phyloP scores from a whole-genome alignment of 2,329 filamentous ascomycete genomes.

The Fusarium acutatum region DNA sequence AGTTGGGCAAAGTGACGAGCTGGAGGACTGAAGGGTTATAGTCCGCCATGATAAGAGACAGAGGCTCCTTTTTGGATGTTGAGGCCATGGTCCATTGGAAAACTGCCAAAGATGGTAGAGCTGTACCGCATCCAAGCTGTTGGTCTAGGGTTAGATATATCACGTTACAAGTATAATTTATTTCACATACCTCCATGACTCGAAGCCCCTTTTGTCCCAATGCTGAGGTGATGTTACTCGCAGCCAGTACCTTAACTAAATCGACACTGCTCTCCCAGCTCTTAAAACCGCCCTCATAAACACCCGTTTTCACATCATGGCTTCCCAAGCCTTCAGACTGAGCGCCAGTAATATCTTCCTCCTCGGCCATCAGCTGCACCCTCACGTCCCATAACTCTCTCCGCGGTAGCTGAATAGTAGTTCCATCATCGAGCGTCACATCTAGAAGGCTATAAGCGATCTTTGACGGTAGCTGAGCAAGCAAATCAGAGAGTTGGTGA shows the following conservation, averaged over 20 bases:
- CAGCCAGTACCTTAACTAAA: constrained; percentile 72
- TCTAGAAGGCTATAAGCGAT: constrained; percentile 72
- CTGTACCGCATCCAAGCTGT: constrained; percentile 81
- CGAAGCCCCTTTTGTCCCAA: constrained; percentile 49
- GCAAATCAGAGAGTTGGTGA: constrained; percentile 60
- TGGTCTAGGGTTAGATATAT: constrained; percentile 23
- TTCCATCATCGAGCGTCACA: constrained; percentile 65
- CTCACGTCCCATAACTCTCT: constrained; percentile 84
- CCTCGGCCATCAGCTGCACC: constrained; percentile 81
- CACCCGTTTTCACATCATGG: constrained; percentile 80
- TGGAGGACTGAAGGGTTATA: constrained; percentile 83
- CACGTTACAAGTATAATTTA: background rate
- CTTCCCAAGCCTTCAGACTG: constrained; percentile 63
- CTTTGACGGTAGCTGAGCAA: constrained; percentile 74
- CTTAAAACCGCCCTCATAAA: constrained; percentile 90
- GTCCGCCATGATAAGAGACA: constrained; percentile 76
- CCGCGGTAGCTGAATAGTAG: constrained; percentile 67
- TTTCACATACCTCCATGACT: constrained; percentile 62
- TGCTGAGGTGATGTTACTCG: constrained; percentile 49
- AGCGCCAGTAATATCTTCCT: constrained; percentile 54
- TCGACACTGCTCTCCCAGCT: constrained; percentile 90
- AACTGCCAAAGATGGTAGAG: constrained; percentile 74
- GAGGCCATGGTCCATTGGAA: constrained; percentile 65
- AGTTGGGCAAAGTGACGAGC: constrained; percentile 81
- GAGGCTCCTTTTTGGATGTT: constrained; percentile 35